Evolutionary conservation across 306 rosid species (phyloP).

Genomic region (Medicago lupulina): DNA sequence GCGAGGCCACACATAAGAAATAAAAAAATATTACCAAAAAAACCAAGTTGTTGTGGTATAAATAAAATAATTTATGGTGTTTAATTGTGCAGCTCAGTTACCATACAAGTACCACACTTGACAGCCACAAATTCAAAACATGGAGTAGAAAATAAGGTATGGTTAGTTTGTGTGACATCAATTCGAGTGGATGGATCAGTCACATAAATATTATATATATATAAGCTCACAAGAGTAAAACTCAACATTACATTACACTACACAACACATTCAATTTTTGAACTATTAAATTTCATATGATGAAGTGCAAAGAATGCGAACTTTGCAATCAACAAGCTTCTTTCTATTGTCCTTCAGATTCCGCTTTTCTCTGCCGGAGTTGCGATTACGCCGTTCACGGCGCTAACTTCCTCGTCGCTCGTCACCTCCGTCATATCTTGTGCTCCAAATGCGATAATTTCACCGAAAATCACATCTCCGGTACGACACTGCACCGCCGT

Average conservation of each 20-base stretch:
- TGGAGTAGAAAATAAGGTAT: not conserved
- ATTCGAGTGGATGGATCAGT: not conserved
- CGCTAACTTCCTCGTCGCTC: conserved; percentile 58
- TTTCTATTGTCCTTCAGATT: conserved; percentile 47
- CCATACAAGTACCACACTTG: not conserved
- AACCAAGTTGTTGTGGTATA: not conserved
- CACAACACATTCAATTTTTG: too few species aligned
- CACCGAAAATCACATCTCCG: conserved; percentile 42
- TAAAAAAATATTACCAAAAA: not conserved
- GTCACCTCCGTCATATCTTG: conserved; percentile 43
- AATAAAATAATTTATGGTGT: conserved; percentile 2
- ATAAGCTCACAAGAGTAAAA: not conserved
- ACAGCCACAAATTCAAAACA: conserved; percentile 11
- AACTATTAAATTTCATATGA: not conserved
- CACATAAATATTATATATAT: not conserved
- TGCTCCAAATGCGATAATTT: conserved; percentile 39
- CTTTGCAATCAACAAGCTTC: conserved; percentile 44
- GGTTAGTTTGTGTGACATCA: not conserved
- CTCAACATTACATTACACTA: not conserved
- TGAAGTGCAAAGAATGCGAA: conserved; percentile 39
- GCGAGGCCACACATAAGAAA: not conserved
- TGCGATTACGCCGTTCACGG: conserved; percentile 46
- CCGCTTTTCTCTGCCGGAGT: conserved; percentile 51
- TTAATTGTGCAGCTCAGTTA: not conserved
- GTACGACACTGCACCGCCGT: not conserved